Base-by-base conservation (phyloP, 345 rosid genomes). In the Gossypium sturtianum region DNA sequence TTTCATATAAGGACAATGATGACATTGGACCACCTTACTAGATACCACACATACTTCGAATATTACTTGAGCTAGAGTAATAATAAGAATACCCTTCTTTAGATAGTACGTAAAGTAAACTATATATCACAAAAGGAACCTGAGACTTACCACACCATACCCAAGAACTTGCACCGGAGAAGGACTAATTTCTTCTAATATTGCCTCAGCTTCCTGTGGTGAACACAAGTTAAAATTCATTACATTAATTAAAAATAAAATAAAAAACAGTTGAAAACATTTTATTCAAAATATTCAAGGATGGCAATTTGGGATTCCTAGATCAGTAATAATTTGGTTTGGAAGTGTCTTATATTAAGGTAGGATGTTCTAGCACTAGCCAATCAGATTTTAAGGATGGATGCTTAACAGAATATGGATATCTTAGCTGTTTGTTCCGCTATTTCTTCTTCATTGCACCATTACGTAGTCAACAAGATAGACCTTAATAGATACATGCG, bases 131-230 rank as follows among this genome's bases (percentile, higher is more conserved):
- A 56, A 25, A 77, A 66, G 66, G 67, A 52, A 65, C 43, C 44
- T 17, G 25, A 56, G 57, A 82, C 95, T 83, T 88, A 94, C 97
- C 97, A 82, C 89, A 74, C 90, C 85, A 77, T 75, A 89, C 69
- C 93, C 90, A 76, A 85, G 77, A 75, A 88, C 51, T 87, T 91
- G 95, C 80, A 87, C 45, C 7, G 91, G 94, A 69, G 97, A 85
- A 81, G 97, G 94, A 57, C 87, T 87, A 77, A 94, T 68, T 23
- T 87, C 93, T 82, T 89, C 91, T 58, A 94, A 83, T 74, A 94
- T 92, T 71, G 98, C 98, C 85, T 89, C 97, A 71, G 93, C 97
- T 74, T 94, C 98, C 98, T 94, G 83, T 63, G 82, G 71, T 20
- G 44, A 51, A 59, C 27, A 20, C 57, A 72, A 58, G 58, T 52